Evolutionary conservation across 768 basidiomycete species (phyloP).

Genomic region (Collybia sp.): DNA sequence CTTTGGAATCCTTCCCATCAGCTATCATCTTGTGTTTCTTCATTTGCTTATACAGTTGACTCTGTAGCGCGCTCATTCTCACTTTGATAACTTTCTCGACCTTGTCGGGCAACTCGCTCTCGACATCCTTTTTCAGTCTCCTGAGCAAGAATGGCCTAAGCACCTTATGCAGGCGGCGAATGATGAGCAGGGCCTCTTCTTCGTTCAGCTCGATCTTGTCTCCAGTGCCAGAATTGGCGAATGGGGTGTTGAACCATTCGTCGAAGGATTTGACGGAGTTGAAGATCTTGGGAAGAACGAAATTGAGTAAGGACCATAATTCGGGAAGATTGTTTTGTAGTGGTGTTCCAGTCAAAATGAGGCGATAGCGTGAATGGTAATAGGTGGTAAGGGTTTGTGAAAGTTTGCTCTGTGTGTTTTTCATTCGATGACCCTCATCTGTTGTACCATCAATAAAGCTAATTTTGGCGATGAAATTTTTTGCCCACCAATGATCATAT

Average conservation of each 20-base stretch:
- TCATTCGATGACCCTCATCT: constrained; percentile 99
- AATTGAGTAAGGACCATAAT: constrained; percentile 93
- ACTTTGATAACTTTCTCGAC: constrained; percentile 98
- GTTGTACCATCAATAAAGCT: background rate
- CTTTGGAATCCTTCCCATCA: constrained; percentile 69
- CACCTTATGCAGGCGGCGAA: constrained; percentile 94
- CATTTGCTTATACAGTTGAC: constrained; percentile 94
- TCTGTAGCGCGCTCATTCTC: constrained; percentile 89
- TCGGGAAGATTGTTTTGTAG: constrained; percentile 97
- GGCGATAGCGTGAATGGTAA: constrained; percentile 89
- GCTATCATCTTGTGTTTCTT: constrained; percentile 98
- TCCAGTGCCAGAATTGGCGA: constrained; percentile 94
- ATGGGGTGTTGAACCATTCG: constrained; percentile 99
- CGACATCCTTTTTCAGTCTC: constrained; percentile 94
- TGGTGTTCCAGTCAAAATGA: constrained; percentile 94
- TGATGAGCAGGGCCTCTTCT: constrained; percentile 98
- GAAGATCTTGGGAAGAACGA: constrained; percentile 92
- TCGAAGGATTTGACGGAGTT: constrained; percentile 99
- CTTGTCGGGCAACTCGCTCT: constrained; percentile 93
- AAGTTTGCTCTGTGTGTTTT: constrained; percentile 89
- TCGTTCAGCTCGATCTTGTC: constrained; percentile 99
- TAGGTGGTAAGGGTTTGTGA: constrained; percentile 86
- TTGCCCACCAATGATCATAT: constrained; percentile 88
- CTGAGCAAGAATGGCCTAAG: constrained; percentile 91
- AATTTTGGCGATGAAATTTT: background rate